These are phyloP conservation scores for Monascus purpureus DNA, from an alignment of 495 filamentous ascomycete species.

Conservation along the genomic window DNA sequence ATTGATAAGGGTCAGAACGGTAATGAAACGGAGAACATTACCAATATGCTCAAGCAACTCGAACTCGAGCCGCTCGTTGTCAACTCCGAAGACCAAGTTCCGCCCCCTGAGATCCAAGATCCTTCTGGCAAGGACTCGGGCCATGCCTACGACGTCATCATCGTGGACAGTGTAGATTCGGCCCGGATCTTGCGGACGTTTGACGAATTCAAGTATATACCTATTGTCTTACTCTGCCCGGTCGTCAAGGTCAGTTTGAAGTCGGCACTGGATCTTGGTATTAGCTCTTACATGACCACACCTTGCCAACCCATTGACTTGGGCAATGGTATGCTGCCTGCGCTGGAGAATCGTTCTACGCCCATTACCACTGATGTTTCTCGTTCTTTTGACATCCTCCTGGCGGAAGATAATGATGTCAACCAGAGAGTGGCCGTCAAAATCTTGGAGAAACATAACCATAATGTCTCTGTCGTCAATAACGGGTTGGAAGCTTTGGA, in stretches of 20 bases:
- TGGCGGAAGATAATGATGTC: slow-evolving; percentile 96
- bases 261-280: slow-evolving; percentile 87
- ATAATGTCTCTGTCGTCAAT: slow-evolving; percentile 88
- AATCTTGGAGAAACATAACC: slow-evolving; percentile 96
- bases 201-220: slow-evolving; percentile 96
- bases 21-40: slow-evolving; percentile 56
- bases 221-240: slow-evolving; percentile 85
- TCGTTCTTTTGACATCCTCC: slow-evolving; percentile 86
- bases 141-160: slow-evolving; percentile 82
- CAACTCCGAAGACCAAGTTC: slow-evolving; percentile 45
- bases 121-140: slow-evolving; percentile 43
- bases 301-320: slow-evolving; percentile 91
- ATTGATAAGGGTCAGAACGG: slow-evolving; percentile 86
- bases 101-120: slow-evolving; percentile 43
- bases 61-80: slow-evolving; percentile 74
- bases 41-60: slow-evolving; percentile 64
- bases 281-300: slow-evolving; percentile 97
- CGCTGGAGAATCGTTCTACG: slow-evolving; percentile 84
- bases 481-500: slow-evolving; percentile 91
- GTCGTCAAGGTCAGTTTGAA: slow-evolving; percentile 87
- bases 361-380: slow-evolving; percentile 88
- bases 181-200: slow-evolving; percentile 71
- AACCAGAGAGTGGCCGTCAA: slow-evolving; percentile 95
- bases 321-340: slow-evolving; percentile 97
- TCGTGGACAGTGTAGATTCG: slow-evolving; percentile 88